Conservation (phyloP, 1,139 yeast genomes). For the Pichia sp. region DNA sequence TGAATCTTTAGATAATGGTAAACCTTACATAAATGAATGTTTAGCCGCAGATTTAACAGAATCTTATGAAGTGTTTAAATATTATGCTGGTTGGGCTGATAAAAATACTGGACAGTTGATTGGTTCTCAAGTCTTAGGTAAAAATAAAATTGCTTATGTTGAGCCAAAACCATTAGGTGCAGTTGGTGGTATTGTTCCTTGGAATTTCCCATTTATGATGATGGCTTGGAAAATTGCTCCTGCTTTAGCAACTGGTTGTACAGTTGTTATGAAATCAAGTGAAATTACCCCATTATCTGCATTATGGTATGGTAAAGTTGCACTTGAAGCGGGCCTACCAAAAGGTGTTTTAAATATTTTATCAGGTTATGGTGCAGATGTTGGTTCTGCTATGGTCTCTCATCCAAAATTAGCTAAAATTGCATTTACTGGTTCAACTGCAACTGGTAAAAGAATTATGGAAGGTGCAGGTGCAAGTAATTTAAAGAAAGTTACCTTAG, state of each 20-base stretch:
- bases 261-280: slow-evolving; percentile 74
- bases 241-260: slow-evolving; percentile 76
- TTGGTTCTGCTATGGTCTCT: slow-evolving; percentile 53
- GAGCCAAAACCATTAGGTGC: slow-evolving; percentile 68
- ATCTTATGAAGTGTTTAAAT: slow-evolving; percentile 50
- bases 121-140: slow-evolving; percentile 29
- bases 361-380: slow-evolving; percentile 60
- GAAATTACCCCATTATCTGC: slow-evolving; percentile 82
- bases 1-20: slow-evolving; percentile 58
- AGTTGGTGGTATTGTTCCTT: slow-evolving; percentile 78
- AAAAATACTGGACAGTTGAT: slow-evolving; percentile 66
- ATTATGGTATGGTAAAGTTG: slow-evolving; percentile 53
- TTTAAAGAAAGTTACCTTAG: slow-evolving; percentile 72
- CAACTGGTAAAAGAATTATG: slow-evolving; percentile 72
- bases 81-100: slow-evolving; percentile 84
- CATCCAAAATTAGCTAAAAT: slow-evolving; percentile 64
- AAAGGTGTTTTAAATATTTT: slow-evolving; percentile 72
- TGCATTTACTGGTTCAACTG: slow-evolving; percentile 86
- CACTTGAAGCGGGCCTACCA: slow-evolving; percentile 72
- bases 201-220: slow-evolving; percentile 83
- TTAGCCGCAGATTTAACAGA: slow-evolving; percentile 50
- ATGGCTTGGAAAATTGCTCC: slow-evolving; percentile 81
- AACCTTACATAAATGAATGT: slow-evolving; percentile 38
- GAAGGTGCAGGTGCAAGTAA: slow-evolving; percentile 60
- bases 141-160: slow-evolving; percentile 46